Percentiles rank a stretch among this genome's conserved stretches.
These are phyloP conservation scores for Paraurostyla sp. DNA, from an alignment of 73 alveolate species.

Conservation along the genomic window DNA sequence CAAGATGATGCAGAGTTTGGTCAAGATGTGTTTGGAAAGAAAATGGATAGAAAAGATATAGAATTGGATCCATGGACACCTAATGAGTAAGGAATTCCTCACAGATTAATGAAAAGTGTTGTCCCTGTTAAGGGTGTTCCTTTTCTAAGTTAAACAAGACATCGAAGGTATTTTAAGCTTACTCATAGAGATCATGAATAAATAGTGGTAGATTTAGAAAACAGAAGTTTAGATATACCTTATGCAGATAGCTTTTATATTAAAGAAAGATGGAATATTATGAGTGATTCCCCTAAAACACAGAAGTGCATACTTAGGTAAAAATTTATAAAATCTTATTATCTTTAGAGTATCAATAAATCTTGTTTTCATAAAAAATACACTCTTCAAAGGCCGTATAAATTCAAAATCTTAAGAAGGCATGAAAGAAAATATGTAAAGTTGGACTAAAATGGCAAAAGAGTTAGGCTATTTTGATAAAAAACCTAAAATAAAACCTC, in stretches of 20 bases:
- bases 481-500: not conserved
- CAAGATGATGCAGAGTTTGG: constrained; percentile 31
- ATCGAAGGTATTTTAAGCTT: not conserved
- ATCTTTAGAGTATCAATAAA: not conserved
- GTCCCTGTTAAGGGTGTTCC: constrained; percentile 51
- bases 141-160: constrained; percentile 6
- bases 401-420: not conserved
- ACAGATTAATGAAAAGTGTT: not conserved
- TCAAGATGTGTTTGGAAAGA: constrained; percentile 4
- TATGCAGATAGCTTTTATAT: constrained; percentile 36
- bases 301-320: constrained; percentile 2
- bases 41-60: constrained; percentile 1
- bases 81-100: not conserved
- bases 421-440: not conserved
- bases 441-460: constrained; percentile 5
- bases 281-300: not conserved
- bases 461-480: constrained; percentile 1
- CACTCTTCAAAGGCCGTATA: constrained; percentile 2
- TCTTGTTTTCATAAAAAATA: constrained; percentile 10
- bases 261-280: constrained; percentile 8
- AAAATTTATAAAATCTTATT: too few species aligned
- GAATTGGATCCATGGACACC: not conserved
- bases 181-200: not conserved
- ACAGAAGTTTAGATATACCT: constrained; percentile 23
- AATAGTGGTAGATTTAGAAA: not conserved